phyloP scores from a whole-genome alignment of 345 rosid species.

The Leavenworthia alabamica region DNA sequence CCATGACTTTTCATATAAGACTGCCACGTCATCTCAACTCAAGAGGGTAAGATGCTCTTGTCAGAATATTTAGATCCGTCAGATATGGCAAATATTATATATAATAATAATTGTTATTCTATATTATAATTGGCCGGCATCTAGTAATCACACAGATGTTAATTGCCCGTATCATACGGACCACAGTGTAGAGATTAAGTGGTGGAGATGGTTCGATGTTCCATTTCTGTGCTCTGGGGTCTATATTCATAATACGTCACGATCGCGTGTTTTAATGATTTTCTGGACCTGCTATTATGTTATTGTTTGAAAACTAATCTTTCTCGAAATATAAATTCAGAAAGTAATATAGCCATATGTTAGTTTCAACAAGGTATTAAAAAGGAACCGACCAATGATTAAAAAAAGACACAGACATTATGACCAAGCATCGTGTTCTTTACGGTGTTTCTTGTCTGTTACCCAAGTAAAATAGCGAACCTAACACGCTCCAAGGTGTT shows the following conservation, averaged over 20 bases:
- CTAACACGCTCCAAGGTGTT: background rate
- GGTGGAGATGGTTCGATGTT: slow-evolving; percentile 26
- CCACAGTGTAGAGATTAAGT: slow-evolving; percentile 21
- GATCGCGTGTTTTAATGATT: slow-evolving; percentile 7
- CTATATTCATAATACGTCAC: slow-evolving; percentile 11
- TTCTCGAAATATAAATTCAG: background rate
- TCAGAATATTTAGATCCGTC: slow-evolving; percentile 1
- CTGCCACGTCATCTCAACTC: slow-evolving; percentile 13
- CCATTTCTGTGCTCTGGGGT: slow-evolving; percentile 11
- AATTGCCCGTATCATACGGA: slow-evolving; percentile 6
- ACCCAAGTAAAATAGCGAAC: slow-evolving; percentile 12
- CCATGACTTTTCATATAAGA: slow-evolving; percentile 3
- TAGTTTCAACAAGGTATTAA: slow-evolving; percentile 1
- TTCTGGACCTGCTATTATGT: background rate
- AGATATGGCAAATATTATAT: background rate
- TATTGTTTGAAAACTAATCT: background rate
- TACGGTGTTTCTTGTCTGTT: slow-evolving; percentile 20
- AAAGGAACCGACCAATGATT: slow-evolving; percentile 29
- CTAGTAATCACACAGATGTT: background rate
- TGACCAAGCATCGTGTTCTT: slow-evolving; percentile 15
- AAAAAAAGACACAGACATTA: background rate
- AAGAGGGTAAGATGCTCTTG: background rate
- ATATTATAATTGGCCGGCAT: slow-evolving; percentile 11
- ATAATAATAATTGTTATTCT: background rate
- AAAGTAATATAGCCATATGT: background rate